Percentiles rank a stretch among this genome's conserved stretches.
Conservation (phyloP, 2,329 filamentous ascomycete genomes). For the Cladosporium velox region DNA sequence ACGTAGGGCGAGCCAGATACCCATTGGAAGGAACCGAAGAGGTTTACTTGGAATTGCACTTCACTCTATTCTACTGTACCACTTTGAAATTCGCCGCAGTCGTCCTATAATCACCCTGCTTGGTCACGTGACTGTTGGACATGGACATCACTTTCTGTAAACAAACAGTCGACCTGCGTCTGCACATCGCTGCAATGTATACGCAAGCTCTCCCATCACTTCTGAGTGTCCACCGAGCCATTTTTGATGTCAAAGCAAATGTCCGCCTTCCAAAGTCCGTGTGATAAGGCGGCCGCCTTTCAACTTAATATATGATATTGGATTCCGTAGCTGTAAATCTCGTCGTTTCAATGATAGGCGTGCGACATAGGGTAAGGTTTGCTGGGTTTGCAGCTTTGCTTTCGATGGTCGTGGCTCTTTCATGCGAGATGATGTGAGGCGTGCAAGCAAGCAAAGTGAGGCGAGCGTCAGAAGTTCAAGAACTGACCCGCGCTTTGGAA, state of each 20-base stretch:
- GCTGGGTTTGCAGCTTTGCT: background rate
- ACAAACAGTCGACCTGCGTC: background rate
- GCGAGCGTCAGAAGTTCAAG: background rate
- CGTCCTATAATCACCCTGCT: background rate
- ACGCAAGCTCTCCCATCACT: background rate
- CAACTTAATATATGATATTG: background rate
- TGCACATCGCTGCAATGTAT: background rate
- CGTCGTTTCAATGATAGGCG: background rate
- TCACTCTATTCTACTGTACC: background rate
- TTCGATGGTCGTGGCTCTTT: constrained; percentile 1
- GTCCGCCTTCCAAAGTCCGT: background rate
- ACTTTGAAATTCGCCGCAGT: background rate
- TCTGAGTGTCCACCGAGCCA: background rate
- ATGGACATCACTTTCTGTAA: background rate
- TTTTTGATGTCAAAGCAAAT: background rate
- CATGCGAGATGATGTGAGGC: constrained; percentile 11
- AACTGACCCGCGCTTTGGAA: constrained; percentile 3
- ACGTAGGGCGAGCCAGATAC: constrained; percentile 7
- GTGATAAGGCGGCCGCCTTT: background rate
- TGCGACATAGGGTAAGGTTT: background rate
- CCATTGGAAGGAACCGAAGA: background rate
- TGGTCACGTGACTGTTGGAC: background rate
- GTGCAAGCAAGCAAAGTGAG: background rate
- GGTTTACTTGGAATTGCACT: too few relatives aligned
- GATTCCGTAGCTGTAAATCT: background rate